These are phyloP conservation scores for Linnemannia elongata DNA, from an alignment of 192 early-diverging fungal genomes.

Conservation along the genomic window DNA sequence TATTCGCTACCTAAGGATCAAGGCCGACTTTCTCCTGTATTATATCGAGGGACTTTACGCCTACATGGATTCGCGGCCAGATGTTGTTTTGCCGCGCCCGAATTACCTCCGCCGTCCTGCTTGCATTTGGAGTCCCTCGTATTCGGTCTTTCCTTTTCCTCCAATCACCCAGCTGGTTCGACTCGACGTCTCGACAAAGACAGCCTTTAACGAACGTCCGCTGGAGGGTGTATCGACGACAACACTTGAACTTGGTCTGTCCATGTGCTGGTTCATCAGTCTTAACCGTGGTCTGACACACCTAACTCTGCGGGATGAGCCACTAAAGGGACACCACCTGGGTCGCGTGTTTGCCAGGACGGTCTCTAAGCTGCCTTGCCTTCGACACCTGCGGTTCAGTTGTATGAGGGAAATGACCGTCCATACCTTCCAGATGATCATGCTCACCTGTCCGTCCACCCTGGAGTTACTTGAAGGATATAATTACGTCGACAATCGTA, in stretches of 20 bases:
- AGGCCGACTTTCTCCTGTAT: background rate
- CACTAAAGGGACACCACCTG: background rate
- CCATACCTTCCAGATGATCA: background rate
- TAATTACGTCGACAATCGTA: background rate
- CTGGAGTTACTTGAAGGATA: background rate
- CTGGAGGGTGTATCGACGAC: background rate
- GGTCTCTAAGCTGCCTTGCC: background rate
- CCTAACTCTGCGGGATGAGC: background rate
- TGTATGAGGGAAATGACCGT: background rate
- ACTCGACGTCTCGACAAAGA: background rate
- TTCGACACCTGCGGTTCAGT: background rate
- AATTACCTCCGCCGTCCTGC: background rate
- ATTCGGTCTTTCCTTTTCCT: background rate
- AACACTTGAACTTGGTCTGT: background rate
- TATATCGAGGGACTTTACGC: background rate
- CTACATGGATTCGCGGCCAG: background rate
- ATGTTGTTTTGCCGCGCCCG: background rate
- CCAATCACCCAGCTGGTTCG: background rate
- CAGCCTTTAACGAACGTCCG: background rate
- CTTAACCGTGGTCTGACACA: background rate
- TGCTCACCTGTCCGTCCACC: background rate
- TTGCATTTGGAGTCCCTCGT: background rate
- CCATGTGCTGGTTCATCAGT: constrained; percentile 6
- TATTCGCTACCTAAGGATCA: background rate
- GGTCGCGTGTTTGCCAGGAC: background rate